Conservation (phyloP, 1,139 yeast species). For the Candida labiduridarum region DNA sequence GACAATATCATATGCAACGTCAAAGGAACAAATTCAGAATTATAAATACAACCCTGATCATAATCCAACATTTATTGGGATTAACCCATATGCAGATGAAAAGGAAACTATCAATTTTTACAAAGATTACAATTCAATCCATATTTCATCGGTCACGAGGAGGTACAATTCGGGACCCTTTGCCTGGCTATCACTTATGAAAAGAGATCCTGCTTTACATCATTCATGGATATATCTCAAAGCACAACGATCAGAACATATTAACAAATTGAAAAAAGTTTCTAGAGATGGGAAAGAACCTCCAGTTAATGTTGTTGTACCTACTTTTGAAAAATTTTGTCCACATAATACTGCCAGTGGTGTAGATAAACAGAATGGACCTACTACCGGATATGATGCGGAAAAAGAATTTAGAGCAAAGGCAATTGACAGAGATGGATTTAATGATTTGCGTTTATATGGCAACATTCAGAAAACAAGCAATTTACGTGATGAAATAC, state of each 20-base stretch:
- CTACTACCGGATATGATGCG: constrained; percentile 6
- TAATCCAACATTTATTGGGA: constrained; percentile 25
- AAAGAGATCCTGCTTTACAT: constrained; percentile 33
- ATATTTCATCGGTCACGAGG: constrained; percentile 25
- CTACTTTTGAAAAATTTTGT: not conserved
- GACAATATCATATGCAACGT: not conserved
- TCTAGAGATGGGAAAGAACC: not conserved
- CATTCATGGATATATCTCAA: constrained; percentile 18
- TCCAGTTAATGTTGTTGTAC: not conserved
- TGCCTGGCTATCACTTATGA: constrained; percentile 41
- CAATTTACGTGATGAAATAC: not conserved
- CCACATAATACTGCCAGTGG: constrained; percentile 1
- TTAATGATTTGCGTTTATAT: constrained; percentile 29
- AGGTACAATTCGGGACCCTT: constrained; percentile 41
- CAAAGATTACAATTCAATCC: constrained; percentile 31
- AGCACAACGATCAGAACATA: not conserved
- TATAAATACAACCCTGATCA: constrained; percentile 13
- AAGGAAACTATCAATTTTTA: constrained; percentile 34
- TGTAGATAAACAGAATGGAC: not conserved
- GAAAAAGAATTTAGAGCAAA: constrained; percentile 25
- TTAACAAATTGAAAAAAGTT: not conserved
- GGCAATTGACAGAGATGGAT: constrained; percentile 34
- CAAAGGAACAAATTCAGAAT: constrained; percentile 1
- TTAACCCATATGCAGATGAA: constrained; percentile 30
- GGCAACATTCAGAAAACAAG: constrained; percentile 18